Base-by-base conservation (phyloP, 228 moss, liverwort and hornwort genomes). In the Sphagnum fallax region DNA sequence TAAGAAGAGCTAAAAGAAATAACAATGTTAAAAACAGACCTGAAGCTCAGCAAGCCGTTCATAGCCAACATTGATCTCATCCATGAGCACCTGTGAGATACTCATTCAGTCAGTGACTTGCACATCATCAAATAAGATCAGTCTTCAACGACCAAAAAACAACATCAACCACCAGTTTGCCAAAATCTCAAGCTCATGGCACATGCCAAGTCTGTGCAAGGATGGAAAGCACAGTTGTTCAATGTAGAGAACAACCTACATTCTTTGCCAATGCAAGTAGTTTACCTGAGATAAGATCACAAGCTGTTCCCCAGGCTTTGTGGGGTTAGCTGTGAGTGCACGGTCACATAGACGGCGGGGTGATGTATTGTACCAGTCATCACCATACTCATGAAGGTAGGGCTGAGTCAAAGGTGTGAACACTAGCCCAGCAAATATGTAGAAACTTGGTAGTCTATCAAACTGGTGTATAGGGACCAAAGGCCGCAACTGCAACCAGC, bases 331-430 rank as follows among this genome's bases (percentile, higher is more conserved):
- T 67, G 87, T 87, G 60, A 92, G 67, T 63, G 92, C 92, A 77
- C 82, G 89, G 73, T 90, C 87, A 81, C 92, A 90, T 53, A 95
- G 89, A 58, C 92, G 90, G 53, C 95, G 85, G 48, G 92, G 90
- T 69, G 95, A 92, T 53, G 90, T 84, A 68, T 92, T 95, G 76
- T 95, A 95, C 92, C 92, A 95, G 68, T 92, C 92, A 64, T 95
- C 92, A 52, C 90, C 92, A 76, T 95, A 92, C 67, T 95, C 95
- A 71, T 95, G 92, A 52, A 95, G 84, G 76, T 95, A 92, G 48
- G 92, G 92, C 74, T 92, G 92, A 55, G 95, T 90, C 71, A 95
- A 75, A 59, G 92, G 90, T 53, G 89, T 90, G 75, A 95, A 95
- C 52, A 92, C 95, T 79, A 95, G 79, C 68, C 92, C 95, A 14